Conservation (phyloP, 371 early-diverging fungal genomes). For the Mucor ambiguus region DNA sequence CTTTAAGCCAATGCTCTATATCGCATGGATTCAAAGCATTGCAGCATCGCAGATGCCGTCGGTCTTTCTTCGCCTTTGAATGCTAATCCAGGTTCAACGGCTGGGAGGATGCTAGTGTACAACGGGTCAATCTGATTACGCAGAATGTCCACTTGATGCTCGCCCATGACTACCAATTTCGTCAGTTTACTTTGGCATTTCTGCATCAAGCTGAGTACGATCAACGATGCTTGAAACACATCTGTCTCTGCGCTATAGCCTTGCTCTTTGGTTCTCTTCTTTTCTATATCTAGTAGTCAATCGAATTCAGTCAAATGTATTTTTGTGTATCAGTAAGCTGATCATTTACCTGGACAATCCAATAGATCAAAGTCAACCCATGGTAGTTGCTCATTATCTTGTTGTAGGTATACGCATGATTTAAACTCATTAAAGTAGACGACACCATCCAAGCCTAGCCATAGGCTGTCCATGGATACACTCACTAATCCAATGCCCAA, state of each 20-base stretch:
- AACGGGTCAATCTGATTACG: background rate
- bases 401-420: background rate
- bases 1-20: background rate
- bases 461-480: background rate
- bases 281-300: background rate
- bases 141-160: background rate
- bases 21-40: conserved; percentile 1
- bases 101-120: background rate
- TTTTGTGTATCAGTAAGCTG: no score
- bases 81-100: background rate
- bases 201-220: background rate
- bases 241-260: background rate
- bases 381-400: background rate
- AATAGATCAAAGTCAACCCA: conserved; percentile 9
- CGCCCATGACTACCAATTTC: background rate
- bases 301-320: background rate
- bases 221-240: background rate
- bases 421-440: conserved; percentile 15
- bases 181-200: background rate
- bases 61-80: background rate
- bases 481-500: conserved; percentile 7
- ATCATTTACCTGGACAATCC: conserved; percentile 3
- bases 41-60: background rate
- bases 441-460: conserved; percentile 6
- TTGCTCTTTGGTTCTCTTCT: background rate